Evolutionary conservation across 805 yeast species (phyloP), one percentile per base, ranked within the genome.

Genomic region (Hanseniaspora meyeri): DNA sequence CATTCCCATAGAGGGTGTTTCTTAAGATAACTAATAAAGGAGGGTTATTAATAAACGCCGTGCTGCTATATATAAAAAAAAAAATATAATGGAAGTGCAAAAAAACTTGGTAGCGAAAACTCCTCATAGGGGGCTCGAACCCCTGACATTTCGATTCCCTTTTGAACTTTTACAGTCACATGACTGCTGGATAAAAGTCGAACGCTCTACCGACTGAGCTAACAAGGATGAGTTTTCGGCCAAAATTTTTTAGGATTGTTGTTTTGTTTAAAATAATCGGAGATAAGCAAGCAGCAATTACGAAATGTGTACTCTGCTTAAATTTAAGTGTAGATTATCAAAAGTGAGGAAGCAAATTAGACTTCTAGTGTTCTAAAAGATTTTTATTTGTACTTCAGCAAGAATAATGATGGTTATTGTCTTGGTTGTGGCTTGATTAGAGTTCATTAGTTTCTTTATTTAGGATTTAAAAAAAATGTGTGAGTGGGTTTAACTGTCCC

Each of bases 181-280:
- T 11, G 11, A 3, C 47, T 71, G 69, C 53, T 62, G 70, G 74
- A 70, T 77, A 77, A 77, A 77, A 77, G 82, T 80, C 81, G 80
- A 77, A 77, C 81, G 81, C 81, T 77, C 81, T 77, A 77, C 81
- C 82, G 77, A 77, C 81, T 77, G 82, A 77, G 81, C 82, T 77
- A 77, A 71, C 74, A 70, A 70, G 74, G 74, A 71, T 66, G 73
- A 71, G 74, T 70, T 70, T 71, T 65, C 34, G 17, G 16, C 34
- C 17, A 27, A 24, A 10, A 24, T 37, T 20, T 49, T 16, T 37
- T 7, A 29, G 14, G 14, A 3, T 47, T 36, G 4, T 8, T 47
- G 16, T 2, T 17, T 7, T 36, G 10, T 11, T 32, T n/a, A 10
- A 8, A 46, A 9, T 19, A 19, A 9, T 40, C 43, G 43, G 43